Percentiles rank a stretch among this genome's conserved stretches.
Conservation (phyloP, 257 asterid genomes). For the Parsonsia alboflavescens region DNA sequence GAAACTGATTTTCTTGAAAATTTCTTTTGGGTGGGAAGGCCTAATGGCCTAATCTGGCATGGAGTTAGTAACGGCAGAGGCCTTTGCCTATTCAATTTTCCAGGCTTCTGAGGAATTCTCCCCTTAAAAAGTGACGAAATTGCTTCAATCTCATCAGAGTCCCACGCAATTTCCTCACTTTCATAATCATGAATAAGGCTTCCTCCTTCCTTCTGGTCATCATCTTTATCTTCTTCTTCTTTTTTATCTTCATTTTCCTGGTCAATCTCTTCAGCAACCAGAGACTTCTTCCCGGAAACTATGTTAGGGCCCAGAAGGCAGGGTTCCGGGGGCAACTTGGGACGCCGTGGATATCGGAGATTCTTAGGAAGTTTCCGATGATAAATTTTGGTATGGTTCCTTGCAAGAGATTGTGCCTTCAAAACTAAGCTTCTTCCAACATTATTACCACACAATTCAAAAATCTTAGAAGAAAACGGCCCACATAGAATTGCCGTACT, state of each 20-base stretch:
- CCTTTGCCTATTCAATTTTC: conserved; percentile 53
- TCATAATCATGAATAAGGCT: conserved; percentile 10
- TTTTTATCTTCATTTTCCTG: not conserved
- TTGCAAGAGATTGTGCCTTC: conserved; percentile 15
- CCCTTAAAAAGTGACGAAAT: conserved; percentile 78
- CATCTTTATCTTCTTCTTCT: conserved; percentile 1
- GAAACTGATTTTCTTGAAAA: conserved; percentile 33
- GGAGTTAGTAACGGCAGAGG: conserved; percentile 69
- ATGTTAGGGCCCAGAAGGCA: conserved; percentile 9
- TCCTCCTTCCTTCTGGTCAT: conserved; percentile 9
- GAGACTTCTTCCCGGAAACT: not conserved
- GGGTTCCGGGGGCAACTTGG: conserved; percentile 49
- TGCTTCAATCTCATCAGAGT: conserved; percentile 67
- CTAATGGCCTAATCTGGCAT: conserved; percentile 57
- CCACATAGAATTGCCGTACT: not conserved
- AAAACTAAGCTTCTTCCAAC: conserved; percentile 13
- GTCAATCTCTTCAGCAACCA: conserved; percentile 20
- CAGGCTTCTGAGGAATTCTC: conserved; percentile 80
- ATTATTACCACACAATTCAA: not conserved
- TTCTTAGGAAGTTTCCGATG: conserved; percentile 50
- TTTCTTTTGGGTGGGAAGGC: conserved; percentile 57
- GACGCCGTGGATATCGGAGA: conserved; percentile 51
- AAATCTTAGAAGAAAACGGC: not conserved
- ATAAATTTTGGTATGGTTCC: conserved; percentile 16
- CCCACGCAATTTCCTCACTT: conserved; percentile 48